A percentile compares a stretch with the other conserved stretches of the same genome.
These are phyloP conservation scores for Apiospora hydei DNA, from an alignment of 2,329 filamentous ascomycete species.

Conservation along the genomic window DNA sequence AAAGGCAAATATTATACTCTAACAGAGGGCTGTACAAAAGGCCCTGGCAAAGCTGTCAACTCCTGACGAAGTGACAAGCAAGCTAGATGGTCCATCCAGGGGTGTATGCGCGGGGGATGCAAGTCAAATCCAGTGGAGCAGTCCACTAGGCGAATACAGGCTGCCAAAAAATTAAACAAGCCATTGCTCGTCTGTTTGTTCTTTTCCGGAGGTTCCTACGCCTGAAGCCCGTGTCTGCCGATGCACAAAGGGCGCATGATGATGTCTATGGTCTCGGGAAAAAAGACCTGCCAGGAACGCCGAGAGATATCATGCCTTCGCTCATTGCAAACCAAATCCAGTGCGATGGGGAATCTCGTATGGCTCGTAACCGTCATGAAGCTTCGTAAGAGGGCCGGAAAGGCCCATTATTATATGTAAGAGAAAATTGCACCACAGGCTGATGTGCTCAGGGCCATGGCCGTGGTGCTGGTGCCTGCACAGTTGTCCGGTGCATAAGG, in stretches of 20 bases:
- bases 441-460: background rate
- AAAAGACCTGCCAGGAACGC: constrained; percentile 23
- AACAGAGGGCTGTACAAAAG: constrained; percentile 14
- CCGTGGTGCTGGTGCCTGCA: background rate
- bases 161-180: constrained; percentile 22
- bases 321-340: constrained; percentile 24
- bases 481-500: background rate
- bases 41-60: constrained; percentile 13
- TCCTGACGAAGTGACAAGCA: background rate
- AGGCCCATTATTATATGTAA: constrained; percentile 30
- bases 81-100: constrained; percentile 9
- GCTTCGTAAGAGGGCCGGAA: constrained; percentile 35
- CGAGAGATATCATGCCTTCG: constrained; percentile 19
- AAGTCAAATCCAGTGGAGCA: constrained; percentile 11
- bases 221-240: constrained; percentile 12
- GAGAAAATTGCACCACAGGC: background rate
- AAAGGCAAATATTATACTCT: constrained; percentile 24
- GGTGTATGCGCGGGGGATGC: constrained; percentile 2
- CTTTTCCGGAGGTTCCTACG: constrained; percentile 11
- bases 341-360: constrained; percentile 17
- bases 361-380: constrained; percentile 39
- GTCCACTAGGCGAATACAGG: constrained; percentile 3
- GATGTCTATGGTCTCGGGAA: constrained; percentile 21
- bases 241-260: constrained; percentile 7
- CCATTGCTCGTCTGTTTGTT: constrained; percentile 9